Evolutionary conservation across 768 basidiomycete genomes (phyloP).

Genomic region (Melanogaster broomeanus): DNA sequence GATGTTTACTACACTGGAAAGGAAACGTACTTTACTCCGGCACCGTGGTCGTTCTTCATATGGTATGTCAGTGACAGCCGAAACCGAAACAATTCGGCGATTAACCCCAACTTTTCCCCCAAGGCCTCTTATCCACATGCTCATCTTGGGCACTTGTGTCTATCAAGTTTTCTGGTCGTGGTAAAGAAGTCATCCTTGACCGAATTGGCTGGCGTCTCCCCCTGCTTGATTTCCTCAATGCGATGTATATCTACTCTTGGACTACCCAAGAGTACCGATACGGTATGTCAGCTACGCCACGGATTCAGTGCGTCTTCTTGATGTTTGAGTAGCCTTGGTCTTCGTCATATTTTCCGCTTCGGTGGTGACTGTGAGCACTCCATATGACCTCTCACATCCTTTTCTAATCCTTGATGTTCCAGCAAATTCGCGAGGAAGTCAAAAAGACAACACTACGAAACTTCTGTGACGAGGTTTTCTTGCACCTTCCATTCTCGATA

Average conservation of each 20-base stretch:
- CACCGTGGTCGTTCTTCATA: constrained; percentile 60
- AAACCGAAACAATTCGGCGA: no score
- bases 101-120: neutral
- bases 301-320: constrained; percentile 1
- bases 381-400: constrained; percentile 11
- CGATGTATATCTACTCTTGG: constrained; percentile 66
- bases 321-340: constrained; percentile 32
- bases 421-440: constrained; percentile 68
- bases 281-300: constrained; percentile 26
- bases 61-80: constrained; percentile 41
- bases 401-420: constrained; percentile 3
- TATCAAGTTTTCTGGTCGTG: constrained; percentile 57
- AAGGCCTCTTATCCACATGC: constrained; percentile 64
- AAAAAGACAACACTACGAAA: constrained; percentile 54
- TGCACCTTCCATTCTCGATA: constrained; percentile 74
- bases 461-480: constrained; percentile 58
- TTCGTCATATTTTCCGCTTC: constrained; percentile 49
- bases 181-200: constrained; percentile 59
- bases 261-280: constrained; percentile 49
- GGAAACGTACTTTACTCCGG: constrained; percentile 70
- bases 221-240: constrained; percentile 62
- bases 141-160: constrained; percentile 65
- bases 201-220: constrained; percentile 69
- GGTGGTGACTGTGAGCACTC: constrained; percentile 46
- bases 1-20: constrained; percentile 49